Evolutionary conservation across 306 rosid species (phyloP).

Genomic region (Vicia villosa): DNA sequence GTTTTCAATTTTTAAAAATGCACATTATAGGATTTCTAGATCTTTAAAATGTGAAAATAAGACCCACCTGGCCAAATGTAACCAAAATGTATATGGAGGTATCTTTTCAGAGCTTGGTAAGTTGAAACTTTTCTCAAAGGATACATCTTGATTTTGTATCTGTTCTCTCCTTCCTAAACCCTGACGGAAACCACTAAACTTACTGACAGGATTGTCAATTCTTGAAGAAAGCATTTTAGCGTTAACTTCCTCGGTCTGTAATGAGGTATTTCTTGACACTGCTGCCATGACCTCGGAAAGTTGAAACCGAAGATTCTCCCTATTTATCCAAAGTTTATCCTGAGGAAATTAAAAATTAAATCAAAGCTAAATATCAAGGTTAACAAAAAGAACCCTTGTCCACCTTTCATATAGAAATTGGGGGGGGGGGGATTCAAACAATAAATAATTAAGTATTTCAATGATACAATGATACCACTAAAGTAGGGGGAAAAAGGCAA

Average conservation of each 20-base stretch:
- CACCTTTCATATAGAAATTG: background rate
- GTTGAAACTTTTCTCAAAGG: constrained; percentile 36
- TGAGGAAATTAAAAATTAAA: constrained; percentile 33
- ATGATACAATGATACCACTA: background rate
- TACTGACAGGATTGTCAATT: constrained; percentile 51
- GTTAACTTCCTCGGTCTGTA: constrained; percentile 20
- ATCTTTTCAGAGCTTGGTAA: constrained; percentile 54
- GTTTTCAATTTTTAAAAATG: background rate
- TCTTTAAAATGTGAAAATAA: constrained; percentile 7
- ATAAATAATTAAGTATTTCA: background rate
- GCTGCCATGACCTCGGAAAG: constrained; percentile 20
- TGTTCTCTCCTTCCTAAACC: constrained; percentile 50
- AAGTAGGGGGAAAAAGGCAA: background rate
- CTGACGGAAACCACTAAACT: constrained; percentile 46
- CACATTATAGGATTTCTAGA: background rate
- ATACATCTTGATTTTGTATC: constrained; percentile 31
- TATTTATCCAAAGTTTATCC: constrained; percentile 63
- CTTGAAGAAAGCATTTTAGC: constrained; percentile 51
- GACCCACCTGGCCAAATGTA: constrained; percentile 66
- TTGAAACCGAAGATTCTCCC: constrained; percentile 44
- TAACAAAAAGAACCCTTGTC: constrained; percentile 6
- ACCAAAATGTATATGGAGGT: constrained; percentile 74
- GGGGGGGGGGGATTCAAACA: constrained; percentile 1
- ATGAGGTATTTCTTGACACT: constrained; percentile 32
- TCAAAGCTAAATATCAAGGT: background rate